Evolutionary conservation across 768 basidiomycete genomes (phyloP).

Genomic region (Amanita phalloides): DNA sequence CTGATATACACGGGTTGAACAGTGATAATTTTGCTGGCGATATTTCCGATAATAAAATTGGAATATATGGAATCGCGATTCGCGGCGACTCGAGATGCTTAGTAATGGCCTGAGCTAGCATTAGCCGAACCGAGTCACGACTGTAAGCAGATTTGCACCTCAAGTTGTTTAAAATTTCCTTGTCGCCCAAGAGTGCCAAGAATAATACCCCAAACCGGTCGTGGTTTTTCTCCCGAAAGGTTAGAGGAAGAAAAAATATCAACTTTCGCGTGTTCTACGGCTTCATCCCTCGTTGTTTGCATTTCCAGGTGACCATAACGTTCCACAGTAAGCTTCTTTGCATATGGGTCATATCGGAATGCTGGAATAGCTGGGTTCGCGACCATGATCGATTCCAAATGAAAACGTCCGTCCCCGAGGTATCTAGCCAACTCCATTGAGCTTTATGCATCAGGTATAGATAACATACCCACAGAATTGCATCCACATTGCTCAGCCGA

Average conservation of each 20-base stretch:
- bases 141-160: conserved; percentile 27
- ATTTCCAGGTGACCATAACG: conserved; percentile 86
- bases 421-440: conserved; percentile 43
- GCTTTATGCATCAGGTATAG: neutral
- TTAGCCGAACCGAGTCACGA: neutral
- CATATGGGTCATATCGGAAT: conserved; percentile 97
- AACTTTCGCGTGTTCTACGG: conserved; percentile 62
- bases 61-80: conserved; percentile 63
- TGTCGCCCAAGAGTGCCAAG: conserved; percentile 93
- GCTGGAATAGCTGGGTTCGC: conserved; percentile 94
- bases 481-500: conserved; percentile 65
- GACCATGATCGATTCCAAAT: conserved; percentile 98
- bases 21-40: conserved; percentile 89
- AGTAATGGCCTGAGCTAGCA: conserved; percentile 49
- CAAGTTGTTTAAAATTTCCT: conserved; percentile 83
- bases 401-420: conserved; percentile 96
- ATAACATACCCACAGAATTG: conserved; percentile 63
- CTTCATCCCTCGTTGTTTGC: conserved; percentile 61
- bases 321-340: conserved; percentile 92
- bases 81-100: conserved; percentile 49
- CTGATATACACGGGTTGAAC: conserved; percentile 70
- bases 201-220: conserved; percentile 78
- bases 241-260: conserved; percentile 35
- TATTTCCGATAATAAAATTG: conserved; percentile 92
- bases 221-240: conserved; percentile 2